These are phyloP conservation scores for Inga leiocalycina DNA, from an alignment of 306 rosid species.

Conservation along the genomic window DNA sequence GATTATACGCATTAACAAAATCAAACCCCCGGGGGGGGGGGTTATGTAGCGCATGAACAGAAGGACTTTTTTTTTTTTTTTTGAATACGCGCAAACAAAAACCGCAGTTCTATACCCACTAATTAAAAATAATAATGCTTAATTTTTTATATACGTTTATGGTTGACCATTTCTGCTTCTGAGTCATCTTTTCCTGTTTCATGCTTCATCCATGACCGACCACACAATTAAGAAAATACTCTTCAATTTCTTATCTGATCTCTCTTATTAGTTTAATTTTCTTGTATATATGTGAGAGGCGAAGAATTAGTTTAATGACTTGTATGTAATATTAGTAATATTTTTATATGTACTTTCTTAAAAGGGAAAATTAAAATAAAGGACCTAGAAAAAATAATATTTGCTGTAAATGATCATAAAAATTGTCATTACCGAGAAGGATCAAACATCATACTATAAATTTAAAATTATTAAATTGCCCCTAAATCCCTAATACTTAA, in stretches of 20 bases:
- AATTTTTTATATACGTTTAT: neutral
- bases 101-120: neutral
- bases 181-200: neutral
- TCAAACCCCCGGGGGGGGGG: neutral
- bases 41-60: neutral
- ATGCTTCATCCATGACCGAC: constrained; percentile 1
- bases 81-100: neutral
- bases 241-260: neutral
- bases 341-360: neutral
- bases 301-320: neutral
- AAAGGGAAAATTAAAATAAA: too few species aligned
- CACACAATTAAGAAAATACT: neutral
- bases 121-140: neutral
- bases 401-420: too few species aligned
- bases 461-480: too few species aligned
- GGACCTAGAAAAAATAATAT: too few species aligned
- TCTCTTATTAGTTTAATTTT: neutral
- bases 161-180: constrained; percentile 6
- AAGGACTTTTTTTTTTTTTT: neutral
- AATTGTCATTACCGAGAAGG: too few species aligned
- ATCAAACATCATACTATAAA: too few species aligned
- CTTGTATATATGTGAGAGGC: neutral
- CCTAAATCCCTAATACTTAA: too few species aligned
- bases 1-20: neutral
- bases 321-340: neutral